These are phyloP conservation scores for Neonectria ditissima DNA, from an alignment of 2,329 filamentous ascomycete species.

Conservation along the genomic window DNA sequence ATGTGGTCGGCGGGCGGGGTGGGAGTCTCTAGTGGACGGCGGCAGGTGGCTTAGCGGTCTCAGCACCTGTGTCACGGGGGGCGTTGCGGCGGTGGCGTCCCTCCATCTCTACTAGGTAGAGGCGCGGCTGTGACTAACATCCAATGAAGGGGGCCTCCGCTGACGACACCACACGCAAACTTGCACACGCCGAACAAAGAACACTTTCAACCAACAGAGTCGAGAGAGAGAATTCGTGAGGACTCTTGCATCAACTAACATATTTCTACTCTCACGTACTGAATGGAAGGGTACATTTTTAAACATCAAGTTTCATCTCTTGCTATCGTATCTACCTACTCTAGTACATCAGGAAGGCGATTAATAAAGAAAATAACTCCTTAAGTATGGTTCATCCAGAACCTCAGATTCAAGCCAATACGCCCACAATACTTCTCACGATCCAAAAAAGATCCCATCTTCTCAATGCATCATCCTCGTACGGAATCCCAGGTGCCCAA, in stretches of 20 bases:
- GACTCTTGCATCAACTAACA: too few species aligned
- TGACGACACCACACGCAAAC: not conserved
- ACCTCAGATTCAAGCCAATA: not conserved
- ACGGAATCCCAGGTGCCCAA: not conserved
- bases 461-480: not conserved
- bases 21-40: not conserved
- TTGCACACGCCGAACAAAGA: not conserved
- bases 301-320: not conserved
- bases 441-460: not conserved
- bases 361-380: too few species aligned
- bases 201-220: not conserved
- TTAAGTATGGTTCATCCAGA: not conserved
- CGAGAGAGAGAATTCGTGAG: not conserved
- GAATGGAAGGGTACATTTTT: not conserved
- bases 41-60: slow-evolving; percentile 12
- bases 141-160: not conserved
- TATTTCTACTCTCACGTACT: too few species aligned
- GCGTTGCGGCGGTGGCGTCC: not conserved
- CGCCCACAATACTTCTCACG: not conserved
- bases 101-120: not conserved
- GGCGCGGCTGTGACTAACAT: not conserved
- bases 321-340: not conserved
- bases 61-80: not conserved
- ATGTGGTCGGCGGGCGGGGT: not conserved
- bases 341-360: too few species aligned